Percentiles rank a stretch among this genome's conserved stretches.
phyloP scores from a whole-genome alignment of 2,329 filamentous ascomycete genomes.

The Aspergillus sp. region DNA sequence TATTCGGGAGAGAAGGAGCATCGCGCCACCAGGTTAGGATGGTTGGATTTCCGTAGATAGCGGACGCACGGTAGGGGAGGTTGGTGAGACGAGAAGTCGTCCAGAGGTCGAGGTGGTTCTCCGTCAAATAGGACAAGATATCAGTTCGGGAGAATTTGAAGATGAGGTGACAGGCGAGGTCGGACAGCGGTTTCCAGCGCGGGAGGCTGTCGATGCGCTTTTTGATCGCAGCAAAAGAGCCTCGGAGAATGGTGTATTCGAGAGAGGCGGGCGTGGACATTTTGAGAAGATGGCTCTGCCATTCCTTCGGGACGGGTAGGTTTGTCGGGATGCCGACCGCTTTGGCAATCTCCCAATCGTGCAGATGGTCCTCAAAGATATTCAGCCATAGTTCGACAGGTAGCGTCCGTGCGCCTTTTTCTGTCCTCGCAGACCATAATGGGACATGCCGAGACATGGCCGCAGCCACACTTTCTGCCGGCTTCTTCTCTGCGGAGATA shows the following conservation, averaged over 20 bases:
- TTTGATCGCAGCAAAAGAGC: slow-evolving; percentile 68
- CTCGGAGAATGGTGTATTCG: slow-evolving; percentile 80
- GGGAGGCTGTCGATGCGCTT: slow-evolving; percentile 68
- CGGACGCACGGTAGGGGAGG: slow-evolving; percentile 82
- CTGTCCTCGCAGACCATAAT: slow-evolving; percentile 18
- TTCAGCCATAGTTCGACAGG: slow-evolving; percentile 89
- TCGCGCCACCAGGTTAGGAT: slow-evolving; percentile 91
- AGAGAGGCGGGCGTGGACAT: slow-evolving; percentile 71
- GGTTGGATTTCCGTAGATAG: slow-evolving; percentile 78
- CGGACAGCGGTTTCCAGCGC: slow-evolving; percentile 72
- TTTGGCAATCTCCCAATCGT: slow-evolving; percentile 87
- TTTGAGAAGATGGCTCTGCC: slow-evolving; percentile 63
- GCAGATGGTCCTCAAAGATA: slow-evolving; percentile 72
- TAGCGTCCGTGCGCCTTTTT: slow-evolving; percentile 43
- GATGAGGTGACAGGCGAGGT: slow-evolving; percentile 80
- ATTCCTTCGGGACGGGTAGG: slow-evolving; percentile 69
- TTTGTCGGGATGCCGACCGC: slow-evolving; percentile 79
- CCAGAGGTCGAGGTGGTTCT: slow-evolving; percentile 69
- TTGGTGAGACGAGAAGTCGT: slow-evolving; percentile 78
- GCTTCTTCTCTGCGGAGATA: slow-evolving; percentile 43
- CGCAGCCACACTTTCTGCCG: slow-evolving; percentile 38
- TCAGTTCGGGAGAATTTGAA: slow-evolving; percentile 86
- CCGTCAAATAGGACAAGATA: slow-evolving; percentile 71
- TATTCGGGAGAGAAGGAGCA: slow-evolving; percentile 76
- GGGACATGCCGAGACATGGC: slow-evolving; percentile 22